Evolutionary conservation across 352 stramenopile genomes (phyloP).

Genomic region (Globisporangium splendens): DNA sequence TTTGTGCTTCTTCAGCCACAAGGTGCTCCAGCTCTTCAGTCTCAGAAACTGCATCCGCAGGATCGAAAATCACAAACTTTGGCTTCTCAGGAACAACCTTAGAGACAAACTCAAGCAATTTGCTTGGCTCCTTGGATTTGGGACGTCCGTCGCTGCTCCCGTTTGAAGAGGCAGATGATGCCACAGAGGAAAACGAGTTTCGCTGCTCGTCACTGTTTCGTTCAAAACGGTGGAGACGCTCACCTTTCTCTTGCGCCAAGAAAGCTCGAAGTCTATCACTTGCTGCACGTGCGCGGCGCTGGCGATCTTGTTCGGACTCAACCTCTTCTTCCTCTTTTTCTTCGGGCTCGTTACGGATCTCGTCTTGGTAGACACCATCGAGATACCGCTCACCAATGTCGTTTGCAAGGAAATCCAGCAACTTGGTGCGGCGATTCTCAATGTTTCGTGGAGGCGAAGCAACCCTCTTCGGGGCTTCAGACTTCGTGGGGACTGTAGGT

Average conservation of each 20-base stretch:
- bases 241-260: slow-evolving; percentile 45
- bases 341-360: slow-evolving; percentile 36
- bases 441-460: slow-evolving; percentile 5
- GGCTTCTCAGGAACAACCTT: slow-evolving; percentile 47
- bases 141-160: slow-evolving; percentile 3
- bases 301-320: slow-evolving; percentile 5
- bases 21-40: slow-evolving; percentile 35
- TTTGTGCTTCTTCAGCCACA: slow-evolving; percentile 33
- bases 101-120: slow-evolving; percentile 54
- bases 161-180: slow-evolving; percentile 15
- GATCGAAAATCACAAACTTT: slow-evolving; percentile 54
- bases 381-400: slow-evolving; percentile 69
- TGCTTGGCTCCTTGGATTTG: slow-evolving; percentile 20
- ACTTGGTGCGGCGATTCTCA: slow-evolving; percentile 50
- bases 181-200: slow-evolving; percentile 25
- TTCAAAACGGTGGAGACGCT: slow-evolving; percentile 37
- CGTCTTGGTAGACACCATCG: slow-evolving; percentile 66
- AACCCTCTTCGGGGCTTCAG: neutral
- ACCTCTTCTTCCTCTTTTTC: slow-evolving; percentile 9
- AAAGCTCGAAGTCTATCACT: slow-evolving; percentile 65
- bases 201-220: slow-evolving; percentile 13
- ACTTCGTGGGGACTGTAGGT: neutral
- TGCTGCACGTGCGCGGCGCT: slow-evolving; percentile 21
- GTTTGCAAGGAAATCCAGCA: slow-evolving; percentile 73
- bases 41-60: slow-evolving; percentile 31